These are phyloP conservation scores for Phytophthora foliorum DNA, from an alignment of 352 stramenopile species.

Conservation along the genomic window DNA sequence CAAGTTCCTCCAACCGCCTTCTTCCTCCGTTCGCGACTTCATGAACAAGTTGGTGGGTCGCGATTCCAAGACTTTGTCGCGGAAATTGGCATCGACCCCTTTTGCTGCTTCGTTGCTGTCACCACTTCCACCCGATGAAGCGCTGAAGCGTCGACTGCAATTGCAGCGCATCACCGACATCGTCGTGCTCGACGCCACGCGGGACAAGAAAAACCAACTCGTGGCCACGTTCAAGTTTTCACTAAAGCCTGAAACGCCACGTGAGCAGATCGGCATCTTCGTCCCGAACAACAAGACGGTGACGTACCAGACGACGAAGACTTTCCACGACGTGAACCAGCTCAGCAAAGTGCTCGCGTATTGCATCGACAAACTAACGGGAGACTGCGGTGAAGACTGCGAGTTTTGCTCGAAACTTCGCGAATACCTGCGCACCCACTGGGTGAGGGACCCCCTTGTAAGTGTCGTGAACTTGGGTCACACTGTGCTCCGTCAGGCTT, in stretches of 20 bases:
- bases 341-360: constrained; percentile 18
- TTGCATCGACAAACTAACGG: constrained; percentile 18
- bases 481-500: constrained; percentile 25
- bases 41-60: constrained; percentile 20
- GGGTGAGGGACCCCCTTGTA: constrained; percentile 20
- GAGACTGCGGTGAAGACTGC: constrained; percentile 8
- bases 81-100: constrained; percentile 19
- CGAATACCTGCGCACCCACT: constrained; percentile 27
- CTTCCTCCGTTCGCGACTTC: constrained; percentile 13
- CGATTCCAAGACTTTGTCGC: constrained; percentile 14
- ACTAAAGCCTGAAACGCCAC: constrained; percentile 13
- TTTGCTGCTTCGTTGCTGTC: constrained; percentile 31
- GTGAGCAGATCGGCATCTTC: constrained; percentile 19
- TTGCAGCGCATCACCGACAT: constrained; percentile 30
- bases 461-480: constrained; percentile 14
- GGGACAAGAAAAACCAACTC: constrained; percentile 34
- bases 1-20: neutral
- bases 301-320: constrained; percentile 1
- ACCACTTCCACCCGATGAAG: constrained; percentile 9
- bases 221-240: constrained; percentile 27
- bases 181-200: constrained; percentile 25
- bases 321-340: constrained; percentile 32
- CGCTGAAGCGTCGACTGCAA: constrained; percentile 10
- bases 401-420: constrained; percentile 17
- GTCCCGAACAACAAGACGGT: constrained; percentile 11